Evolutionary conservation across 306 rosid species (phyloP).

Genomic region (Betula pendula): DNA sequence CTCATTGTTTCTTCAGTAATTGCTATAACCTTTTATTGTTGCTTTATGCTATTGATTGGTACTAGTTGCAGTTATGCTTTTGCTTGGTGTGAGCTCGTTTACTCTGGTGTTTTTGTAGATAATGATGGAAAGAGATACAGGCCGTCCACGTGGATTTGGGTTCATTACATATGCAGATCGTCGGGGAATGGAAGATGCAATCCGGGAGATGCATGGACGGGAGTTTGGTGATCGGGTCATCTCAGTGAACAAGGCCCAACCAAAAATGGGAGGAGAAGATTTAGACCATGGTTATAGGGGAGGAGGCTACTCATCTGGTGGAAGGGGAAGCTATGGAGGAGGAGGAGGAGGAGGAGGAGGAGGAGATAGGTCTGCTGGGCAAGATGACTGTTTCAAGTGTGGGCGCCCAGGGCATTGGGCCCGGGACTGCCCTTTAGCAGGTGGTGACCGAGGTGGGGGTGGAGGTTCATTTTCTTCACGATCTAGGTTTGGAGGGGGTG

Average conservation of each 20-base stretch:
- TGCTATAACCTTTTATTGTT: neutral
- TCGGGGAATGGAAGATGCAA: slow-evolving; percentile 97
- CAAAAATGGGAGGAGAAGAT: slow-evolving; percentile 77
- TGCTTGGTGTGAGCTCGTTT: slow-evolving; percentile 30
- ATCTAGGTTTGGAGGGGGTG: slow-evolving; percentile 73
- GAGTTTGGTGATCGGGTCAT: slow-evolving; percentile 81
- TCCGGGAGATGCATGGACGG: slow-evolving; percentile 90
- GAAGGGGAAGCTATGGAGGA: slow-evolving; percentile 66
- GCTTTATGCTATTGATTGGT: slow-evolving; percentile 14
- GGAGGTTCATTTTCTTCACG: slow-evolving; percentile 74
- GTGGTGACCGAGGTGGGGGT: slow-evolving; percentile 72
- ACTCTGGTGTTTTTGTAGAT: slow-evolving; percentile 60
- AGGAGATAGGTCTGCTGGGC: slow-evolving; percentile 73
- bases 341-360: slow-evolving; percentile 58
- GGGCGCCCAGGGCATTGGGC: slow-evolving; percentile 99
- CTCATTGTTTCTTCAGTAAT: neutral
- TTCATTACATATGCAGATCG: slow-evolving; percentile 90
- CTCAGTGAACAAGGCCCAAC: slow-evolving; percentile 92
- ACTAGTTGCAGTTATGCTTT: slow-evolving; percentile 19
- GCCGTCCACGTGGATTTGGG: slow-evolving; percentile 97
- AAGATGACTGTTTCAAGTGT: slow-evolving; percentile 94
- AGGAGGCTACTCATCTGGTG: slow-evolving; percentile 79
- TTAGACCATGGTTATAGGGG: slow-evolving; percentile 70
- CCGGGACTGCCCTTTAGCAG: slow-evolving; percentile 77
- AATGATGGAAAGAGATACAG: slow-evolving; percentile 91